Base-by-base conservation (phyloP, 2,329 filamentous ascomycete genomes). In the Sclerotinia sclerotiorum region DNA sequence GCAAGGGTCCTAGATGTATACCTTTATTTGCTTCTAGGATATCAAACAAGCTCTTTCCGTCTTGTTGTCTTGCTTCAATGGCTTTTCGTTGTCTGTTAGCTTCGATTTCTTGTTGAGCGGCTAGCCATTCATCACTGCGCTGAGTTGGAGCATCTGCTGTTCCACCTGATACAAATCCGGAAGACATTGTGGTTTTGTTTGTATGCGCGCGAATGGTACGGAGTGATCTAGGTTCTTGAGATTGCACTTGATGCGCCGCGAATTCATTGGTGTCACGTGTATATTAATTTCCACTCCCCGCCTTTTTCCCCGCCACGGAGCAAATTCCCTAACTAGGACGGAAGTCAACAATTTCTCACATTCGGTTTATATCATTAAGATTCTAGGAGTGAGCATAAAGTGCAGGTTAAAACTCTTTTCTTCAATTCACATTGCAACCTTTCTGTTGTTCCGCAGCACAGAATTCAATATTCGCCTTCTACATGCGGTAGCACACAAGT, bases 1-100 rank as follows among this genome's bases (percentile, higher is more conserved):
- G 63, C 68, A 65, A 49, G 56, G 58, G 32, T 46, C 64, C 65
- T 55, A 35, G 39, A 32, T 48, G 61, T 70, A 61, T 78, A 90
- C 88, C 89, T 86, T 94, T 94, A 79, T 95, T 95, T 55, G 89
- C 91, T 79, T 94, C 89, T 64, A 95, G 79, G 2, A 91, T 84
- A 55, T 94, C 92, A 77, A 85, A 95, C 39, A 95, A 82, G 64
- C 84, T 88, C 79, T 85, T 88, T 46, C 80, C 82, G 24, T 82
- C 79, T 48, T 70, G 70, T 56, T 79, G 80, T 27, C 80, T 77
- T 2, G 80, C 81, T 48, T 78, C 79, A 83, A 74, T 74, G 32
- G 72, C 73, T 66, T 77, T 76, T 32, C 70, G 70, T n/a, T 69
- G 66, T 44, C 70, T 69, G 24, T 77, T 76, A 46, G 75, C 75